Evolutionary conservation across 345 rosid species (phyloP), one percentile per base, ranked within the genome.

Genomic region (Sapria himalayana): DNA sequence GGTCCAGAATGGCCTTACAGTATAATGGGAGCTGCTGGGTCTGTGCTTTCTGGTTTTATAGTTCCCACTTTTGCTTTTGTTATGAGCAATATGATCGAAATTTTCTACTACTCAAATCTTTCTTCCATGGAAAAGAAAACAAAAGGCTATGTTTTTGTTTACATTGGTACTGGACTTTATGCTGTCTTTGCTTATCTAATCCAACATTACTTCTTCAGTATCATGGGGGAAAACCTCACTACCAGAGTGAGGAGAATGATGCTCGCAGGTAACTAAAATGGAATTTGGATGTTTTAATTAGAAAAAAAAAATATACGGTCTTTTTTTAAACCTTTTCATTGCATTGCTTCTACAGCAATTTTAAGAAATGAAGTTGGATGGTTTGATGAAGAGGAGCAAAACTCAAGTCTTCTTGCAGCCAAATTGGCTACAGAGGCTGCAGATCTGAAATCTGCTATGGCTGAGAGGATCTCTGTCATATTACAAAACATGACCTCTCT

Each of bases 1-100:
- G 73, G 92, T 38, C 99, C 99, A 0, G 99, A 89, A 42, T 89
- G 99, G 99, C 99, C 99, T 39, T 89, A 89, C 65, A 82, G 93
- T 25, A 71, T 89, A 51, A 89, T 89, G 95, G 99, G 93, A 18
- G 95, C 93, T 0, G 39, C 75, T 40, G 99, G 99, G 31, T 89
- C 99, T 0, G 57, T 89, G 20, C 92, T 89, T 2, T 74, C 95
- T 7, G 99, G 99, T 42, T 89, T 89, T 18, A 84, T 89, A 0
- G 86, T 93, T 40, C 99, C 99, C 23, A 89, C 93, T 1, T 89
- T 89, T 39, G 99, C 99, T 22, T 76, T 89, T 8, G 85, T 79
- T 33, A 79, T 89, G 99, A 80, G 93, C 78, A 74, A 78, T 35
- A 84, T 89, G 99, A 89, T 89, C 1, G 95, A 89, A 67, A 93